phyloP scores from a whole-genome alignment of 371 early-diverging fungal species.

The Gilbertella persicaria region DNA sequence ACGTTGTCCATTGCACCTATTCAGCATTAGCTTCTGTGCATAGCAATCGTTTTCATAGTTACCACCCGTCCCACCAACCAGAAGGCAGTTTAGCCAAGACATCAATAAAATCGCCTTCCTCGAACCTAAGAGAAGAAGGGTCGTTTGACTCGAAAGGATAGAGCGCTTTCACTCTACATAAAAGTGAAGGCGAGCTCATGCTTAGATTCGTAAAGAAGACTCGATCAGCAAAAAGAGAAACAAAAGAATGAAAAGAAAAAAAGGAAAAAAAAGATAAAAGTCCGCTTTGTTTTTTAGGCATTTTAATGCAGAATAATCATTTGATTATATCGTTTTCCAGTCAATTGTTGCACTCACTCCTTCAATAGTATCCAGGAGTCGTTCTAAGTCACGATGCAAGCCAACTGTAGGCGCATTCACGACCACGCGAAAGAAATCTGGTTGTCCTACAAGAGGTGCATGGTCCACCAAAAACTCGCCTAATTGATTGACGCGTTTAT shows the following conservation, averaged over 20 bases:
- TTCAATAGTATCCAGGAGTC: slow-evolving; percentile 62
- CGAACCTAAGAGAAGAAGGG: slow-evolving; percentile 62
- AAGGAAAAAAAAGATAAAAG: neutral
- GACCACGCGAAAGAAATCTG: slow-evolving; percentile 74
- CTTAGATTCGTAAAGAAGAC: neutral
- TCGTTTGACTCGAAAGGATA: slow-evolving; percentile 82
- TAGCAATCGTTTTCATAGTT: slow-evolving; percentile 3
- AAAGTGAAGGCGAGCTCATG: slow-evolving; percentile 15
- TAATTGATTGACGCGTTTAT: slow-evolving; percentile 45
- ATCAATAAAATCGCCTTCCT: slow-evolving; percentile 80
- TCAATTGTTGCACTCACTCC: slow-evolving; percentile 26
- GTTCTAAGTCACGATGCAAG: slow-evolving; percentile 49
- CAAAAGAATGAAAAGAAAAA: slow-evolving; percentile 6
- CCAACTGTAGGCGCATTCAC: slow-evolving; percentile 70
- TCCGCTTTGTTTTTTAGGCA: neutral
- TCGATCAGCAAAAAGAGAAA: neutral
- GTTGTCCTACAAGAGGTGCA: slow-evolving; percentile 56
- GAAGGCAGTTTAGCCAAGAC: slow-evolving; percentile 77
- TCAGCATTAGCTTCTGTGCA: neutral
- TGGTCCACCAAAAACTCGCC: slow-evolving; percentile 71
- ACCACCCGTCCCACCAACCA: slow-evolving; percentile 92
- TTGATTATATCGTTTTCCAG: slow-evolving; percentile 21
- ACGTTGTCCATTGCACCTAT: slow-evolving; percentile 47
- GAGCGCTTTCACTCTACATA: slow-evolving; percentile 63
- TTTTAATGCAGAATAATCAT: neutral